Evolutionary conservation across 1,139 yeast genomes (phyloP).

Genomic region (Yamadazyma trypodendri): DNA sequence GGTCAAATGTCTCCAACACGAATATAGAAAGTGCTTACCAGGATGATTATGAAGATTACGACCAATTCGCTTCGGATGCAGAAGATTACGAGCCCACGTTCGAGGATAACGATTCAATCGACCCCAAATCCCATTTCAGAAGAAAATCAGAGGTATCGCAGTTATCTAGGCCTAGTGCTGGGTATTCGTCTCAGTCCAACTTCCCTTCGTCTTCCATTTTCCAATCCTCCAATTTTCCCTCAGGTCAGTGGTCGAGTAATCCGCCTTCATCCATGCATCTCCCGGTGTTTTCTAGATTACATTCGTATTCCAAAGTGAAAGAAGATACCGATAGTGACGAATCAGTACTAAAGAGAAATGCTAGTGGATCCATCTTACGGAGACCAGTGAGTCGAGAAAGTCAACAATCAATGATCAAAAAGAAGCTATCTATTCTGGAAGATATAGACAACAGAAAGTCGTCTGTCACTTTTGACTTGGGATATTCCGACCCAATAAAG

Average conservation of each 20-base stretch:
- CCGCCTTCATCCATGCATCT: not conserved
- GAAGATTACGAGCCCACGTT: not conserved
- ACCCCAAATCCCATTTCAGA: conserved; percentile 2
- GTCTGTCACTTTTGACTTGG: conserved; percentile 4
- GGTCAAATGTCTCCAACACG: not conserved
- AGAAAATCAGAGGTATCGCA: conserved; percentile 2
- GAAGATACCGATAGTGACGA: conserved; percentile 5
- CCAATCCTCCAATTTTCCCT: too few relatives aligned
- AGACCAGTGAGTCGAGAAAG: conserved; percentile 1
- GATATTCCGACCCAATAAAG: not conserved
- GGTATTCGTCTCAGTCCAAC: not conserved
- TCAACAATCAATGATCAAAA: conserved; percentile 1
- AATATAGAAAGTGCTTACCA: not conserved
- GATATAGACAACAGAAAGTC: conserved; percentile 1
- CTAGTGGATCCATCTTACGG: not conserved
- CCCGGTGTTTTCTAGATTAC: not conserved
- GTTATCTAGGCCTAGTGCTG: conserved; percentile 4
- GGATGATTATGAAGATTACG: not conserved
- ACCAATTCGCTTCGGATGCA: not conserved
- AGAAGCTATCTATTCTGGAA: conserved; percentile 6
- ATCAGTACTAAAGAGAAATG: conserved; percentile 2
- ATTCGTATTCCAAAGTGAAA: not conserved
- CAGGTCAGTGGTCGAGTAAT: not conserved
- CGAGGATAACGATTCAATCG: conserved; percentile 2
- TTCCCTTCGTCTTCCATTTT: not conserved